phyloP scores from a whole-genome alignment of 164 flowering plant species.

The grape (Vitis vinifera) region DNA sequence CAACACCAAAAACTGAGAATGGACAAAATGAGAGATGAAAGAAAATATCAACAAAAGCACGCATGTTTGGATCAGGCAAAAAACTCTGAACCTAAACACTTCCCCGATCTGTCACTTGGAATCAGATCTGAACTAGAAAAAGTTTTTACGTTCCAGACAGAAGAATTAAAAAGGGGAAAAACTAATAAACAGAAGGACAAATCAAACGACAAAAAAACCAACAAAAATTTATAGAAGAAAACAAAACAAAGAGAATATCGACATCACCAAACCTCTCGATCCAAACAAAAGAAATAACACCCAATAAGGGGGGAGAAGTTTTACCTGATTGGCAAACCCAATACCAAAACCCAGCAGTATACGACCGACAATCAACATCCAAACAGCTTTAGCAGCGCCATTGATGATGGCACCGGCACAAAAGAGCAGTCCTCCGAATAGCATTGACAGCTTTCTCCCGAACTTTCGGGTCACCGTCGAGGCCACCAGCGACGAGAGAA shows the following conservation, averaged over 20 bases:
- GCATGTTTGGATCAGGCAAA: neutral
- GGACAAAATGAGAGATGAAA: neutral
- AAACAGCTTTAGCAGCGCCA: conserved; percentile 45
- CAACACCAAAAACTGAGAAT: neutral
- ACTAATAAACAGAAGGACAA: neutral
- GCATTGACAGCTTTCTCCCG: conserved; percentile 61
- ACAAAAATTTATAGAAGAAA: neutral
- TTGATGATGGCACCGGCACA: conserved; percentile 60
- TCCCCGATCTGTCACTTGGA: neutral
- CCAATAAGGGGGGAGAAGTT: neutral
- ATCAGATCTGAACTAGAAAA: conserved; percentile 7
- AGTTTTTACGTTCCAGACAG: neutral
- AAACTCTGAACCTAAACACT: neutral
- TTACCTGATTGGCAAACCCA: conserved; percentile 79
- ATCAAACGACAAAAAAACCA: neutral
- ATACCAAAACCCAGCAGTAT: conserved; percentile 69
- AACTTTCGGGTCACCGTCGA: conserved; percentile 50
- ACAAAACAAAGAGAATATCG: neutral
- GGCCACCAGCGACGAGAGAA: conserved; percentile 51
- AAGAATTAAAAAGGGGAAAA: neutral
- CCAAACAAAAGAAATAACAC: neutral
- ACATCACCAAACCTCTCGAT: neutral
- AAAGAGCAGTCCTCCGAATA: conserved; percentile 61
- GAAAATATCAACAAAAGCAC: neutral
- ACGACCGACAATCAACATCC: conserved; percentile 76